A percentile compares a stretch with the other conserved stretches of the same genome.
Conservation (phyloP, 208 protist species). For the Trypanosoma conorhini region DNA sequence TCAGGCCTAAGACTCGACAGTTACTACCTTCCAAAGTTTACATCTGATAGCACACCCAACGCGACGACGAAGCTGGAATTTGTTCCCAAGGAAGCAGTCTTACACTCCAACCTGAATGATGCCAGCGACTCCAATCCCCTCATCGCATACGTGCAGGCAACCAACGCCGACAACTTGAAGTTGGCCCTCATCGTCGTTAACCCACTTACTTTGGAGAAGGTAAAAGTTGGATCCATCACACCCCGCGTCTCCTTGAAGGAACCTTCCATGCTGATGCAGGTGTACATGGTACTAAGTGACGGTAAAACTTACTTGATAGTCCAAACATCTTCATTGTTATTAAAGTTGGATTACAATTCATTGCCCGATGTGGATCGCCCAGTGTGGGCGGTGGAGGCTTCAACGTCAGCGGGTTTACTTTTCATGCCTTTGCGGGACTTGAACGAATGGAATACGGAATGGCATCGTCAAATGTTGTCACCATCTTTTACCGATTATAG, state of each 20-base stretch:
- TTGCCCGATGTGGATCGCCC: not conserved
- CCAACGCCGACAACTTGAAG: not conserved
- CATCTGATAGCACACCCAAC: not conserved
- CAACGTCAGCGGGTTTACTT: constrained; percentile 5
- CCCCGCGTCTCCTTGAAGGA: not conserved
- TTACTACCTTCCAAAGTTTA: constrained; percentile 20
- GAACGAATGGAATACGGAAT: not conserved
- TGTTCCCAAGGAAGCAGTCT: not conserved
- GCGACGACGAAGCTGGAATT: not conserved
- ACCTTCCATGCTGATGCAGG: not conserved
- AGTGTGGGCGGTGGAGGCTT: not conserved
- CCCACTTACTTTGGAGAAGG: not conserved
- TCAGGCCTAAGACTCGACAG: not conserved
- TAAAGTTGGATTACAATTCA: constrained; percentile 7
- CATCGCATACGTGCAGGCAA: constrained; percentile 20
- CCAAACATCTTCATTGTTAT: constrained; percentile 7
- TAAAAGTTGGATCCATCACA: not conserved
- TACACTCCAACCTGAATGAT: constrained; percentile 29
- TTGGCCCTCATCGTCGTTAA: constrained; percentile 5
- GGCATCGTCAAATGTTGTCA: constrained; percentile 14
- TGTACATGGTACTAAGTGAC: constrained; percentile 8
- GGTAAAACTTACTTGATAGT: not conserved
- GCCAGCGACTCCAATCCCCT: not conserved
- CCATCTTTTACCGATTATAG: constrained; percentile 27
- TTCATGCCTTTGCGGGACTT: constrained; percentile 11